Evolutionary conservation across 805 yeast genomes (phyloP).

Genomic region (Metschnikowia orientalis): DNA sequence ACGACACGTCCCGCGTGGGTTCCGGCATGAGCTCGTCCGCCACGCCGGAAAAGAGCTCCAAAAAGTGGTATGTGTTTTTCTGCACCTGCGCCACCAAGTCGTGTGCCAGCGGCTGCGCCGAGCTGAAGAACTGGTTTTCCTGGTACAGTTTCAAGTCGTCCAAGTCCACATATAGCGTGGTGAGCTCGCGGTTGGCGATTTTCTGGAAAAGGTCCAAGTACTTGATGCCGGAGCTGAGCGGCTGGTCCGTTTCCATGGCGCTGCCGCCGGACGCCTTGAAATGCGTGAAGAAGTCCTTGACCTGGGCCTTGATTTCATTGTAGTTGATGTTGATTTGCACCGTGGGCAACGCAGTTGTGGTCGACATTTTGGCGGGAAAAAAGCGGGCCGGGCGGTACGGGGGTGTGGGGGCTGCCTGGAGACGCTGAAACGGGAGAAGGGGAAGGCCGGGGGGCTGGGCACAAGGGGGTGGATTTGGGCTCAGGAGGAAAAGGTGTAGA

Average conservation of each 20-base stretch:
- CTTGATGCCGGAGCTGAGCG: slow-evolving; percentile 41
- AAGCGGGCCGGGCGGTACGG: neutral
- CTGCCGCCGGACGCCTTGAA: slow-evolving; percentile 43
- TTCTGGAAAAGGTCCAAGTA: slow-evolving; percentile 71
- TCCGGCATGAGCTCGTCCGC: slow-evolving; percentile 82
- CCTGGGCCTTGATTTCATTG: slow-evolving; percentile 51
- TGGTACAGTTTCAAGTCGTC: slow-evolving; percentile 80
- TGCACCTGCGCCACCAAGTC: slow-evolving; percentile 54
- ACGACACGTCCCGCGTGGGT: slow-evolving; percentile 75
- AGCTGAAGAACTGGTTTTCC: slow-evolving; percentile 31
- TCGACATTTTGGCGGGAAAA: slow-evolving; percentile 14
- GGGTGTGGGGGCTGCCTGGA: neutral
- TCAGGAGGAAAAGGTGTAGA: too few relatives aligned
- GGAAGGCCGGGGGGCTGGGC: slow-evolving; percentile 1
- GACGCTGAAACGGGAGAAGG: slow-evolving; percentile 2
- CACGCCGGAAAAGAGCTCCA: slow-evolving; percentile 69
- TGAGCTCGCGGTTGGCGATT: slow-evolving; percentile 76
- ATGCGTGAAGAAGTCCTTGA: slow-evolving; percentile 63
- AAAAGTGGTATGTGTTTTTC: slow-evolving; percentile 73
- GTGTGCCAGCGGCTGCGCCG: slow-evolving; percentile 14
- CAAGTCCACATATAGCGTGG: slow-evolving; percentile 67
- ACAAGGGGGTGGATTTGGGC: too few relatives aligned
- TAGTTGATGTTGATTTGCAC: slow-evolving; percentile 73
- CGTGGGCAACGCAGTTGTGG: slow-evolving; percentile 49
- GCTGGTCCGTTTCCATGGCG: slow-evolving; percentile 7